These are phyloP conservation scores for Trichoderma guizhouense DNA, from an alignment of 2,329 filamentous ascomycete genomes.

Conservation along the genomic window DNA sequence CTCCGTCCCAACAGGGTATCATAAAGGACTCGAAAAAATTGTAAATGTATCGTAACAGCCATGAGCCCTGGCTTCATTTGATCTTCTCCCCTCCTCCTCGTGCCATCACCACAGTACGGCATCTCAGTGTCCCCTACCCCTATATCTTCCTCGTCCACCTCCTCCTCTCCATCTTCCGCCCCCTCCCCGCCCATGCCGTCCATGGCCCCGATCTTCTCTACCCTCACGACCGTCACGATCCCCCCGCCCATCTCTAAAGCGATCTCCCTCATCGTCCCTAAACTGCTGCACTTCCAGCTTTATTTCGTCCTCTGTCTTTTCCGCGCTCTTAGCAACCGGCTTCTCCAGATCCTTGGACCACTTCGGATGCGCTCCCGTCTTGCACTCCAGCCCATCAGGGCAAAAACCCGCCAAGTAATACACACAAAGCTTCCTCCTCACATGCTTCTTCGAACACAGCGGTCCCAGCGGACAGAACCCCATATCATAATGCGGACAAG, in stretches of 20 bases:
- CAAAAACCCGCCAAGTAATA: constrained; percentile 95
- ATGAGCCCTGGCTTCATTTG: background rate
- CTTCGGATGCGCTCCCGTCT: constrained; percentile 75
- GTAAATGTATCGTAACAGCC: background rate
- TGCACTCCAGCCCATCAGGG: constrained; percentile 73
- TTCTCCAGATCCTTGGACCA: constrained; percentile 76
- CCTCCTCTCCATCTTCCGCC: constrained; percentile 29
- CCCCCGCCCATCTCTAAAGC: constrained; percentile 29
- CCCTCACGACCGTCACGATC: constrained; percentile 27
- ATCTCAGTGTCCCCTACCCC: constrained; percentile 32
- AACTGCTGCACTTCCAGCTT: constrained; percentile 28
- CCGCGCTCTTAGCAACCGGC: constrained; percentile 66
- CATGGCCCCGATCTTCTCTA: constrained; percentile 33
- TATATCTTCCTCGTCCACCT: constrained; percentile 40
- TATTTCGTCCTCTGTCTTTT: constrained; percentile 54
- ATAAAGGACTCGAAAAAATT: background rate
- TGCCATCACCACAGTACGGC: background rate
- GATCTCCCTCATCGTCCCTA: constrained; percentile 38
- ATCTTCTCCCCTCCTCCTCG: background rate
- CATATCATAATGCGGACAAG: constrained; percentile 87
- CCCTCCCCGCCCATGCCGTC: constrained; percentile 28
- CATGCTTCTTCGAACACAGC: constrained; percentile 82
- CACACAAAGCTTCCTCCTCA: constrained; percentile 73
- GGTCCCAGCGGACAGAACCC: constrained; percentile 94
- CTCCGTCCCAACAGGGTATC: constrained; percentile 11